Base-by-base conservation (phyloP, 2,329 filamentous ascomycete genomes). In the Calonectria hawksworthii region DNA sequence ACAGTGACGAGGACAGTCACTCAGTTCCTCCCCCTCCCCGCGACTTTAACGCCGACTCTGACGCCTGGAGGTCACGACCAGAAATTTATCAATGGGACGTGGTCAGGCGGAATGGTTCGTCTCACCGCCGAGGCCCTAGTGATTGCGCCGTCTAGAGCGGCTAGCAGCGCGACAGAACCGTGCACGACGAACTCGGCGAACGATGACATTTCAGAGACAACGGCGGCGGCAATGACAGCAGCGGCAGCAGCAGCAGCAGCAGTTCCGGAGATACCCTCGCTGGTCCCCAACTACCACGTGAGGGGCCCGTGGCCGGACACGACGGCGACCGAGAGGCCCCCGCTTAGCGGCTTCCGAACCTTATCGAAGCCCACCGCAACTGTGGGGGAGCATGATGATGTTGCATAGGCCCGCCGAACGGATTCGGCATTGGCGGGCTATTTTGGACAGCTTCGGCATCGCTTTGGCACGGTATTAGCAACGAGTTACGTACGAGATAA, bases 291-390 rank as follows among this genome's bases (percentile, higher is more conserved):
- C 36, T 63, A 63, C 34, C 56, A 63, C 23, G 16, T 16, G 56
- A 63, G 36, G 56, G 28, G 66, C 23, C 54, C 69, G 2, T 32
- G 73, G 18, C 41, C 26, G 3, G 11, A 50, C 23, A 79, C 75
- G 13, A 47, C 59, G 11, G 74, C 76, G 21, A 47, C 51, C 47
- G 71, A 68, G 51, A 28, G 65, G 16, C 52, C 76, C 13, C 34
- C 68, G 26, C 68, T 65, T 36, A 81, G 74, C 34, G 77, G 80
- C 7, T 83, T 83, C 73, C 76, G 52, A 51, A 83, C 82, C 13
- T 66, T 82, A 32, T 74, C 77, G 4, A 79, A 77, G 51, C 69
- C 69, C 44, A 80, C 78, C 5, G 74, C 38, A 10, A 81, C 75
- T 71, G 67, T 73, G 41, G 68, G 50, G 30, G 79, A 79, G 70